phyloP scores from a whole-genome alignment of 106 monocot genomes.

The Dioscorea alata region DNA sequence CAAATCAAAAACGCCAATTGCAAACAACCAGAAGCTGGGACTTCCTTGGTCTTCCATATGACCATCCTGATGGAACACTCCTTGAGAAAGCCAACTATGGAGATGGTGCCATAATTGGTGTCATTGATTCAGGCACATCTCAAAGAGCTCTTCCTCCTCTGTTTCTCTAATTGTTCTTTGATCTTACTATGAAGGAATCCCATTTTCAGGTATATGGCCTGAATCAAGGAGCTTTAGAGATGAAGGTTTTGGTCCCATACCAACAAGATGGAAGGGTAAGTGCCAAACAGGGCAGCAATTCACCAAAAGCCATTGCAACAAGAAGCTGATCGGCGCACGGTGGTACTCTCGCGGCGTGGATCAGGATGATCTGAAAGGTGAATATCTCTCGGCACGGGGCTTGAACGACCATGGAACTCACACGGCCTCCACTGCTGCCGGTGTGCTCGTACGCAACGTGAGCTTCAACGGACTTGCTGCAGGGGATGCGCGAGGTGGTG shows the following conservation, averaged over 20 bases:
- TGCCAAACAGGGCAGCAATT: conserved; percentile 19
- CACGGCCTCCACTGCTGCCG: conserved; percentile 20
- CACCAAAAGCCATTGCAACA: conserved; percentile 9
- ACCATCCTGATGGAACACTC: not conserved
- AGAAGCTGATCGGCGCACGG: conserved; percentile 24
- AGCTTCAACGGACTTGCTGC: conserved; percentile 13
- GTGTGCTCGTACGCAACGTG: conserved; percentile 1
- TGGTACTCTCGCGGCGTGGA: conserved; percentile 2
- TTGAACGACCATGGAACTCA: conserved; percentile 22
- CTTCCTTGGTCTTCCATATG: not conserved
- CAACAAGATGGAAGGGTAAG: conserved; percentile 30
- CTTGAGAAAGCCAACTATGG: not conserved
- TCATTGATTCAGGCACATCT: conserved; percentile 4
- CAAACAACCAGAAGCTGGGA: conserved; percentile 16
- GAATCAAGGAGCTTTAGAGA: conserved; percentile 32
- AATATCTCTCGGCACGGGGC: conserved; percentile 18
- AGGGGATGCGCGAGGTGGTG: conserved; percentile 18
- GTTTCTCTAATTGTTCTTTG: not conserved
- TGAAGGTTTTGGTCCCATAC: conserved; percentile 12
- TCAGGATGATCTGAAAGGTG: not conserved
- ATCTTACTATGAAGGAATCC: not conserved
- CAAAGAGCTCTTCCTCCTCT: too few species aligned
- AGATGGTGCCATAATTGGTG: conserved; percentile 5
- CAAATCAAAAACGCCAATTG: not conserved
- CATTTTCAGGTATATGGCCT: conserved; percentile 35